A percentile compares a stretch with the other conserved stretches of the same genome.
These are phyloP conservation scores for Juncus effusus DNA, from an alignment of 176 grass and related monocot genomes.

Conservation along the genomic window DNA sequence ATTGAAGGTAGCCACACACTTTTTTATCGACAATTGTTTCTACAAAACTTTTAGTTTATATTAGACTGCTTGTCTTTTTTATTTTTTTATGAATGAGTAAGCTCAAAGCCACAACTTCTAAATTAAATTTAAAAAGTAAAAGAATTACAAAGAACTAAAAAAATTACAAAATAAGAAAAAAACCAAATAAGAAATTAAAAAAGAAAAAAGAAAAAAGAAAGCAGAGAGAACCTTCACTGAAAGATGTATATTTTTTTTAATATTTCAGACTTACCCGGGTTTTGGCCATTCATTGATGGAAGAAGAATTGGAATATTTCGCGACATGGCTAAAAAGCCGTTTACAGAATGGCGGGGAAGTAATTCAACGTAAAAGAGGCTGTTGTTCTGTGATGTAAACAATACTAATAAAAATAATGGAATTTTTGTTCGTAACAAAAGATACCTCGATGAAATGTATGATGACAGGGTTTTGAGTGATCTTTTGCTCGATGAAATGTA, in stretches of 20 bases:
- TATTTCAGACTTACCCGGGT: constrained; percentile 28
- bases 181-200: no score
- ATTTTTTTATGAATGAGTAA: no score
- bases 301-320: constrained; percentile 37
- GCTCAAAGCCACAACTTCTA: no score
- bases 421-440: no score
- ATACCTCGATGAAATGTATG: neutral
- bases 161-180: no score
- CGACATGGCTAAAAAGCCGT: constrained; percentile 33
- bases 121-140: no score
- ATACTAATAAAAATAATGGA: neutral
- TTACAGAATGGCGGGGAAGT: constrained; percentile 8
- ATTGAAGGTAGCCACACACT: constrained; percentile 16
- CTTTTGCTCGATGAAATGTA: neutral
- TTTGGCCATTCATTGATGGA: constrained; percentile 33
- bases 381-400: constrained; percentile 28
- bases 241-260: neutral
- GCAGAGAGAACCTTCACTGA: no score
- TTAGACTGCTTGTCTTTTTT: no score
- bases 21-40: neutral
- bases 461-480: neutral
- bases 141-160: no score
- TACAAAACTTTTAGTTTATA: constrained; percentile 15
- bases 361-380: constrained; percentile 24
- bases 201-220: no score